These are phyloP conservation scores for Penicillium cinerascens DNA, from an alignment of 495 filamentous ascomycete species.

Conservation along the genomic window DNA sequence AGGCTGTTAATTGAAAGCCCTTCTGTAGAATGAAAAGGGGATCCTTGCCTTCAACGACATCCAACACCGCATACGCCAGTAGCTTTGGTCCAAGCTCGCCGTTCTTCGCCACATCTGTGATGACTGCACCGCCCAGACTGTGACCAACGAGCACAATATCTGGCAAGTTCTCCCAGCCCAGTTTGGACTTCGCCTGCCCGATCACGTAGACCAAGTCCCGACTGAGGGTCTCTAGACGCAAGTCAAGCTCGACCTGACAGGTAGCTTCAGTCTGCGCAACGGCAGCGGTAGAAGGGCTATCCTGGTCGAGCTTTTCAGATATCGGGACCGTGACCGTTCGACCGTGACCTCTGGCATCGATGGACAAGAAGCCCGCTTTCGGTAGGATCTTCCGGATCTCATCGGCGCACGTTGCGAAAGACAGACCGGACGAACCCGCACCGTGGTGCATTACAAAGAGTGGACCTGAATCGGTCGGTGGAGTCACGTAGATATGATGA, in stretches of 20 bases:
- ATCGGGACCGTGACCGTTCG: constrained; percentile 51
- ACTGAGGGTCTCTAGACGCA: constrained; percentile 66
- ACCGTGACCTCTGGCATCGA: constrained; percentile 86
- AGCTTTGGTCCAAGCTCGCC: constrained; percentile 62
- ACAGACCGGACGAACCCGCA: constrained; percentile 82
- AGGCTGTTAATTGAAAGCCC: neutral
- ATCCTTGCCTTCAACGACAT: constrained; percentile 82
- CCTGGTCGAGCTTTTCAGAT: constrained; percentile 4
- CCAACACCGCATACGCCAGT: constrained; percentile 85
- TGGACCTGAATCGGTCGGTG: constrained; percentile 56
- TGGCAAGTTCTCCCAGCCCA: constrained; percentile 71
- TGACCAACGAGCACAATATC: constrained; percentile 86
- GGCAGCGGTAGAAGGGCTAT: constrained; percentile 12
- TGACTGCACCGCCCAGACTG: constrained; percentile 90
- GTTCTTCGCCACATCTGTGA: constrained; percentile 73
- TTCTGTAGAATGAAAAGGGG: neutral
- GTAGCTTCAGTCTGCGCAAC: constrained; percentile 27
- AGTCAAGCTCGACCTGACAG: constrained; percentile 46
- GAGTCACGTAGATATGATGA: constrained; percentile 82
- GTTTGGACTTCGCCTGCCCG: constrained; percentile 54
- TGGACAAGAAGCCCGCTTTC: constrained; percentile 73
- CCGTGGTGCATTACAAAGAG: constrained; percentile 90
- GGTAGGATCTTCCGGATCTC: constrained; percentile 77
- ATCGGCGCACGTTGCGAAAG: constrained; percentile 74
- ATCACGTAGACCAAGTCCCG: constrained; percentile 70